phyloP scores from a whole-genome alignment of 1,284 basidiomycete species.

The Pseudozyma tsukubaensis region DNA sequence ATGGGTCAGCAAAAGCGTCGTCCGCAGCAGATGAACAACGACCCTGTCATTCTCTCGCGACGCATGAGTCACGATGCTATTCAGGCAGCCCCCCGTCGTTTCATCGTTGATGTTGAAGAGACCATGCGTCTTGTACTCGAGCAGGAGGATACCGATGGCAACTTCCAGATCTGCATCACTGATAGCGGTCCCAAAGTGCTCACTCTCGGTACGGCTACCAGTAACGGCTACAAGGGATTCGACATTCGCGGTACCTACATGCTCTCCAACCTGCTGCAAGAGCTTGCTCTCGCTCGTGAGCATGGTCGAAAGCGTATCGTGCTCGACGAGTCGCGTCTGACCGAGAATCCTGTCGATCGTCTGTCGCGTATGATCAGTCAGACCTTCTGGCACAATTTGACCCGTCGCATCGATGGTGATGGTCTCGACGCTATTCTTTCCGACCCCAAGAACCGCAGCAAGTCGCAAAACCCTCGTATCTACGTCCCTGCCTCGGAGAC shows the following conservation, averaged over 20 bases:
- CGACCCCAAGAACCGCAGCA: conserved; percentile 83
- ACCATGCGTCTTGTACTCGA: conserved; percentile 95
- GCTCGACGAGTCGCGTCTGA: conserved; percentile 93
- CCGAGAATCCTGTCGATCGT: conserved; percentile 96
- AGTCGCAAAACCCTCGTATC: conserved; percentile 76
- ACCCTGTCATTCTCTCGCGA: conserved; percentile 61
- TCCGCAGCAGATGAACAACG: conserved; percentile 61
- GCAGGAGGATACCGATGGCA: conserved; percentile 97
- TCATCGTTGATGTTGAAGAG: conserved; percentile 98
- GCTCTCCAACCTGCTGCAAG: conserved; percentile 98
- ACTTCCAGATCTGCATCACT: conserved; percentile 93
- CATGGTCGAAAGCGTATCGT: conserved; percentile 95
- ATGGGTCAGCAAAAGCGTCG: conserved; percentile 66
- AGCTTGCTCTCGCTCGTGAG: conserved; percentile 95
- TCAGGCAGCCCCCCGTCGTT: conserved; percentile 72
- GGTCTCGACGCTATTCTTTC: conserved; percentile 95
- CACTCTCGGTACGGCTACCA: conserved; percentile 92
- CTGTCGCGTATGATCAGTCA: conserved; percentile 97
- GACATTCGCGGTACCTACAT: conserved; percentile 86
- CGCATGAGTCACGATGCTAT: conserved; percentile 69
- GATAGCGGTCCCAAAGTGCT: conserved; percentile 97
- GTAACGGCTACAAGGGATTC: conserved; percentile 84
- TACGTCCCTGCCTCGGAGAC: conserved; percentile 93
- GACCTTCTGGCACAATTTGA: conserved; percentile 97
- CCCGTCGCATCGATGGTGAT: conserved; percentile 94